Evolutionary conservation across 331 rosid species (phyloP), one percentile per base, ranked within the genome.

Genomic region (Malus hybrid): DNA sequence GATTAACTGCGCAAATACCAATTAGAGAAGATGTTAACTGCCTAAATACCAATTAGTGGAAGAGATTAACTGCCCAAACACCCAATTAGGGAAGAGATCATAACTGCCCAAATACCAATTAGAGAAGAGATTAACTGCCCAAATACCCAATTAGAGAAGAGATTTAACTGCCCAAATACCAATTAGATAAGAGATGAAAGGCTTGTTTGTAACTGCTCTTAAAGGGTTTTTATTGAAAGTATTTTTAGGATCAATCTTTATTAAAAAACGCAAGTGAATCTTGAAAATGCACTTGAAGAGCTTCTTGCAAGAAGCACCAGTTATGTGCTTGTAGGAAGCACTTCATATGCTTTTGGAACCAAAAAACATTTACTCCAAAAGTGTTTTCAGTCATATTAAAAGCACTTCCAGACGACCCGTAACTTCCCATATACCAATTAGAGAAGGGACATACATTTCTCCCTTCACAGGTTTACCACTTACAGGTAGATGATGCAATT

Each of bases 391-490:
- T 36, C 11, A 36, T 36, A 0, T 36, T 36, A 36, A 36, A 36
- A 8, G 1, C 11, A 1, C 44, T 36, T 36, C 44, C 11, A 36
- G 0, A 2, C 11, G 0, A 36, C 0, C 1, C 11, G 11, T 8
- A 70, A 55, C 5, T 29, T 56, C 33, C 32, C 32, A 55, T n/a
- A 2, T 5, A 29, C 48, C 44, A 69, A 14, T 2, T 22, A 57
- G 18, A 24, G 18, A 70, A 30, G 4, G 12, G 3, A 20, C 0
- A 30, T 0, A 50, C 64, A 18, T 15, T 67, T 65, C 12, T 46
- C 19, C 46, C 18, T 68, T 63, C 9, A 82, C 83, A 77, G 70
- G 75, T 57, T 79, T 48, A 26, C 78, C 64, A 60, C 80, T 70
- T 77, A 70, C 70, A 73, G 71, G 26, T 56, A 20, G 14, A 39